Evolutionary conservation across 805 yeast species (phyloP), one percentile per base, ranked within the genome.

Genomic region (Lipomyces kockii): DNA sequence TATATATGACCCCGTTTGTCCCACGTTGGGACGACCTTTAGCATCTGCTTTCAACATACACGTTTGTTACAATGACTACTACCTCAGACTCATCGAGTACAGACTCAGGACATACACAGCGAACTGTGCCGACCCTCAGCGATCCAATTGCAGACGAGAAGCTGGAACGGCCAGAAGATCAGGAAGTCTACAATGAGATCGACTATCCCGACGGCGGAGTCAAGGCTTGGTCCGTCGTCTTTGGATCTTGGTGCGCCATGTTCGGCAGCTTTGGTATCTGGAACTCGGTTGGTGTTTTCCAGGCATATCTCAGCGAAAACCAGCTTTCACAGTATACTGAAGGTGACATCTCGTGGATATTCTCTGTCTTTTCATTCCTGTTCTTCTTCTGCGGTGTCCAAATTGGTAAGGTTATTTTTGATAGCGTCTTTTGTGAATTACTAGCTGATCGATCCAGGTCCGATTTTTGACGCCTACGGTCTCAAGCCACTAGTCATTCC

Each of bases 321-420:
- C 87, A 86, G 68, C 79, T 89, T 65, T 73, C 74, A 6, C 70
- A 80, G 43, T 76, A 81, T 27, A 75, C 83, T 17, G 80, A 86
- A 17, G 80, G 87, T 25, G 76, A 85, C 2, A 80, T 88, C 3
- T 86, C 91, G 0, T 90, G 94, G 95, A 84, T 89, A 65, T 90
- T 89, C 74, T 83, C 78, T 6, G 65, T 78, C 8, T 80, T 76
- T 70, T 71, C 79, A 12, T 78, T 77, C 69, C 69, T 80, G 51
- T 77, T 78, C 63, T 80, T 79, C 69, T 73, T 79, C 43, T 74
- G 86, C 27, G 86, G 89, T 3, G 75, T 83, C 3, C 89, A 76
- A 53, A 73, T 79, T 67, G 80, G 88, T 58, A 52, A 22, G 65
- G 65, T 49, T 11, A 14, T 25, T 17, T 17, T 35, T 27, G 29